phyloP scores from a whole-genome alignment of 768 basidiomycete species.

The Termitomyces titanicus region DNA sequence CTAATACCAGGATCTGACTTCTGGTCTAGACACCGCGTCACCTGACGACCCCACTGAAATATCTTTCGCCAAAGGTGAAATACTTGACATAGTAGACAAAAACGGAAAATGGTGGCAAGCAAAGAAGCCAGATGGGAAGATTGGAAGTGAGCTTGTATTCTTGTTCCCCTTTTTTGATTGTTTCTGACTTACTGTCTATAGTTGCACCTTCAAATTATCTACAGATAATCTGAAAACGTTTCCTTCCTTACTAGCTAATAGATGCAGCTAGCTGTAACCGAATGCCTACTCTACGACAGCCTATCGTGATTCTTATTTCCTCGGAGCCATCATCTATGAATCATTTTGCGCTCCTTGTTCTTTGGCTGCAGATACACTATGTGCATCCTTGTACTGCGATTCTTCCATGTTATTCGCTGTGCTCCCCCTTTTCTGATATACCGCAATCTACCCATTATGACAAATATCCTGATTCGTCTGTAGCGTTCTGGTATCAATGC shows the following conservation, averaged over 20 bases:
- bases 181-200: slow-evolving; percentile 25
- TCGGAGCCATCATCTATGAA: slow-evolving; percentile 5
- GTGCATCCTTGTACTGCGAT: slow-evolving; percentile 9
- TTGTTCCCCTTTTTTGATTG: neutral
- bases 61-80: slow-evolving; percentile 88
- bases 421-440: slow-evolving; percentile 11
- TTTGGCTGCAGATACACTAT: slow-evolving; percentile 4
- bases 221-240: slow-evolving; percentile 57
- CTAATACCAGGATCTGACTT: slow-evolving; percentile 17
- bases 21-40: slow-evolving; percentile 77
- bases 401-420: slow-evolving; percentile 10
- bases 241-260: slow-evolving; percentile 1
- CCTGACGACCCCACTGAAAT: slow-evolving; percentile 96
- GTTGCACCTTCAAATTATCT: slow-evolving; percentile 87
- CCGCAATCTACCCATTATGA: slow-evolving; percentile 13
- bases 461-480: slow-evolving; percentile 1
- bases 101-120: slow-evolving; percentile 95
- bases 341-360: neutral
- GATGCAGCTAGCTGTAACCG: slow-evolving; percentile 13
- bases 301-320: slow-evolving; percentile 9
- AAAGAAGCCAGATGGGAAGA: slow-evolving; percentile 66
- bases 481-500: slow-evolving; percentile 1
- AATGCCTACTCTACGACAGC: slow-evolving; percentile 16
- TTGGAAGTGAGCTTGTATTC: slow-evolving; percentile 62
- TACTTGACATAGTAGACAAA: slow-evolving; percentile 90